Evolutionary conservation across 31 red algal genomes (phyloP), one percentile per base, ranked within the genome.

Genomic region (Endocladia muricata): DNA sequence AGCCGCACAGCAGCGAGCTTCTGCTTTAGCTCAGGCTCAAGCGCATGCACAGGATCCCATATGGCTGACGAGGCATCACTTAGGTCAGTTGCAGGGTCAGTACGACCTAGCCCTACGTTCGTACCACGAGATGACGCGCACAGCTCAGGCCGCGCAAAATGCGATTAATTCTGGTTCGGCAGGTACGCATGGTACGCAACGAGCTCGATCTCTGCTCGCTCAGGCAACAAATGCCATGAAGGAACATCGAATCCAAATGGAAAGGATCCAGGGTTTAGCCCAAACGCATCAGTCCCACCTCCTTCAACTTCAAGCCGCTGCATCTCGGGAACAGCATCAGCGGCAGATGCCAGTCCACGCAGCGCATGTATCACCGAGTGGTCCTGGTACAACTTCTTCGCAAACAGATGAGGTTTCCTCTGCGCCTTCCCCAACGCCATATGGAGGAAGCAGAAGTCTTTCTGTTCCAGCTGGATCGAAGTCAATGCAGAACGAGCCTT

Each of bases 41-140:
- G 78, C 78, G 4, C 37, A 71, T 9, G 21, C 25, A 2, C 77
- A 82, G 41, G 36, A 69, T 29, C 28, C 33, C 29, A 22, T 35
- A 0, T 85, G 82, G 82, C 25, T 79, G 42, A 58, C 79, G 13
- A 56, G 58, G 31, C 74, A 88, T 22, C 73, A 61, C 28, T 41
- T 88, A 2, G 62, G 33, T 15, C 63, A 77, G 2, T 70, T 66
- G 34, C 73, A 78, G n/a, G 38, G 47, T 34, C 61, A 41, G 1
- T 88, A 71, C 43, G 84, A 88, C 32, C 35, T 71, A 40, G 48
- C 61, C 6, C 63, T 28, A 39, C 74, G 55, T 3, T 51, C 48
- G 22, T 68, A 72, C 36, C 32, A 52, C 8, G 74, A 88, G 8
- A 55, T 49, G 5, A 71, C 66, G 1, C 42, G 55, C 52, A 57